Evolutionary conservation across 2,329 filamentous ascomycete genomes (phyloP), one percentile per base, ranked within the genome.

Genomic region (Fusarium sp.): DNA sequence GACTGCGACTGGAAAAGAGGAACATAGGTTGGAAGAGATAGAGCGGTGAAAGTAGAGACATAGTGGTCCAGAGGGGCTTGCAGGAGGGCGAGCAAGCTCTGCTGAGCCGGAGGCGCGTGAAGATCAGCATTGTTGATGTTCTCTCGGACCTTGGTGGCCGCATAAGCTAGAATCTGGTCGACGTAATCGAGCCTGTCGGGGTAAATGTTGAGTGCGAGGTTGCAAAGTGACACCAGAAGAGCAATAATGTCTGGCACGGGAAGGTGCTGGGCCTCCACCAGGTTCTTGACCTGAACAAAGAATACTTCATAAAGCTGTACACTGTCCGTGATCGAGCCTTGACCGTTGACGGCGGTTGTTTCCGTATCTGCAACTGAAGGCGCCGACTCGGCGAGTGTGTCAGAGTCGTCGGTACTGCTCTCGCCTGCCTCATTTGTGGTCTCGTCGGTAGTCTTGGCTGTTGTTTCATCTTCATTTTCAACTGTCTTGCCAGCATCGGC

Each of bases 231-330:
- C n/a, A 96, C 94, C 39, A 98, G 82, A 37, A 99, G 80, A 9
- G 93, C 95, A 68, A 97, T 95, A 15, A 91, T 96, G 73, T 99
- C 96, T 75, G 96, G 93, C 64, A 99, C 94, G 1, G 93, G 90
- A 48, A 99, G 82, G 66, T 92, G 89, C 71, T 97, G 92, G 48
- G 91, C 91, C 76, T 93, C 94, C 61, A 98, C 93, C 47, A 99
- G 81, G 70, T 94, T 93, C 72, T 96, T 90, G 61, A 98, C 95
- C 76, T 98, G 95, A 47, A 93, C 89, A 72, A 98, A 96, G 82
- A 98, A 99, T 57, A 98, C 92, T 76, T 98, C 93, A 75, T 98
- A 98, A 21, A 99, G 85, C 76, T 92, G 94, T 54, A 97, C 88
- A 69, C 92, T 89, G 48, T 88, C 84, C 1, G 89, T 67, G 13